Evolutionary conservation across 2,329 filamentous ascomycete species (phyloP), one percentile per base, ranked within the genome.

Genomic region (Sarocladium brachiariae): DNA sequence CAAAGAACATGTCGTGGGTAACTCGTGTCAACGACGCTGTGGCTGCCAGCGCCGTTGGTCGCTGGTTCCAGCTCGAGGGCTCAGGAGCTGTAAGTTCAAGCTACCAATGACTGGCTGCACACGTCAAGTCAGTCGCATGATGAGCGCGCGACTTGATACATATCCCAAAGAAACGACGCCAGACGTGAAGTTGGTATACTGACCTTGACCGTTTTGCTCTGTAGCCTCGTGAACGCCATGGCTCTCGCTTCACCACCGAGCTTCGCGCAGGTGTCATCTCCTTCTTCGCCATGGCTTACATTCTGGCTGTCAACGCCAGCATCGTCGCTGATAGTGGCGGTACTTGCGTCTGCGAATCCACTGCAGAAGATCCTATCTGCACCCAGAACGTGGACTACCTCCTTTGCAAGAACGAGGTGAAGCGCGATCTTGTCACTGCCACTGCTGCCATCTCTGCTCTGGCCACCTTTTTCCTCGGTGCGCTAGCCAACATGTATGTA

Each of bases 391-490:
- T 65, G 4, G 39, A 43, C 39, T 43, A 43, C 16, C 39, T 43
- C 21, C 39, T 43, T 10, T 86, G 83, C 61, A 69, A 71, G 55
- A 62, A 71, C 58, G 78, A 79, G 54, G 62, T 89, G 59, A 83
- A 84, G 63, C 78, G 84, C 18, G 87, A 92, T 63, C 68, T 90
- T 23, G 81, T 91, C 52, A 91, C 87, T 3, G 87, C 84, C 1
- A 92, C 87, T 2, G 86, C 87, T 38, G 87, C 86, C 33, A 89
- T 90, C 54, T 74, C 86, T 7, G 84, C 85, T 11, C 68, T 92
- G 30, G 78, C 84, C 2, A 84, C 78, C 8, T 86, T 89, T 64
- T 81, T 73, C 63, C 86, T 90, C 83, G 87, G 87, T 16, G 65
- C 89, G 2, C 80, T 88, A 55, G 82, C 87, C 90, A 90, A 43